Conservation (phyloP, 2,329 filamentous ascomycete genomes). For the Aureobasidium namibiae region DNA sequence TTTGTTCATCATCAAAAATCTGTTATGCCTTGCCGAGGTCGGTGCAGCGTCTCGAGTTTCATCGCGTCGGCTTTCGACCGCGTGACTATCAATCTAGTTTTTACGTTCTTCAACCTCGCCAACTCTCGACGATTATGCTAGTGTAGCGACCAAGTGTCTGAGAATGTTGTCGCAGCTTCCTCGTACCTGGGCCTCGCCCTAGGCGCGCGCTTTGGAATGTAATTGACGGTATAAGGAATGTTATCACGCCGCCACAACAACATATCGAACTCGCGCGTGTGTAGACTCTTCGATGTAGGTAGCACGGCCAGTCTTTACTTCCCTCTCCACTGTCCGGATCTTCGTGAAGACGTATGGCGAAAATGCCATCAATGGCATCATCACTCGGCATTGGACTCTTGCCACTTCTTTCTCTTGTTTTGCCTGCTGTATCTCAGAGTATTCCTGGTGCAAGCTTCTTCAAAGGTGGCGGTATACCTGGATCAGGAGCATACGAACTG, state of each 20-base stretch:
- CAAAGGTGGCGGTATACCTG: conserved; percentile 23
- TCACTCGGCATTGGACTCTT: not conserved
- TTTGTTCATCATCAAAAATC: not conserved
- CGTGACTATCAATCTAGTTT: not conserved
- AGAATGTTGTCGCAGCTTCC: not conserved
- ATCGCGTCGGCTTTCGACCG: not conserved
- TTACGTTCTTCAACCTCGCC: not conserved
- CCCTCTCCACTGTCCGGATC: not conserved
- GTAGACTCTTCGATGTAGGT: conserved; percentile 1
- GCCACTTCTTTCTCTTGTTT: conserved; percentile 17
- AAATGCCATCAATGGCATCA: conserved; percentile 8
- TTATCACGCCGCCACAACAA: not conserved
- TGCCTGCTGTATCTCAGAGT: conserved; percentile 19
- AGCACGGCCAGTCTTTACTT: conserved; percentile 2
- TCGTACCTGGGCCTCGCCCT: not conserved
- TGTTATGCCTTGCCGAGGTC: too few relatives aligned
- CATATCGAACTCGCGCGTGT: not conserved
- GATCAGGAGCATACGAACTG: conserved; percentile 21
- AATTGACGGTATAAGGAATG: conserved; percentile 1
- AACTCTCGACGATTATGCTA: not conserved
- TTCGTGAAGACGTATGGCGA: not conserved
- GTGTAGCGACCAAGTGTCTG: not conserved
- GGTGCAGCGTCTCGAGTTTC: not conserved
- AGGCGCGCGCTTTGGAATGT: not conserved
- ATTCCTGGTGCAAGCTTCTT: conserved; percentile 21